A percentile compares a stretch with the other conserved stretches of the same genome.
Conservation (phyloP, 768 basidiomycete genomes). For the Serendipita indica region DNA sequence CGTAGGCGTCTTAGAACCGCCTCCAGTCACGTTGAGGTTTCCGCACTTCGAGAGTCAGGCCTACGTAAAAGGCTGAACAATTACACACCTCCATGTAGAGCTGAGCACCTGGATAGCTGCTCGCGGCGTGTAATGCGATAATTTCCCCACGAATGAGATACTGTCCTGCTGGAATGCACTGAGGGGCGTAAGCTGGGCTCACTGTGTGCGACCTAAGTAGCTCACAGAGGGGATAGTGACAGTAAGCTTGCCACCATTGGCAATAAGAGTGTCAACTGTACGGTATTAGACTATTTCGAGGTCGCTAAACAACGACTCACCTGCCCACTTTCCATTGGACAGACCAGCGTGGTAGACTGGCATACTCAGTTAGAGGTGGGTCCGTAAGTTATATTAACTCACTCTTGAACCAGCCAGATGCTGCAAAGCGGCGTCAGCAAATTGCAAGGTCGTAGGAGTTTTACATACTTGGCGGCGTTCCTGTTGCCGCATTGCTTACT, state of each 20-base stretch:
- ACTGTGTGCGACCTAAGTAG: neutral
- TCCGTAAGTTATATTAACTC: neutral
- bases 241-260: conserved; percentile 9
- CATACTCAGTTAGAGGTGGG: no score
- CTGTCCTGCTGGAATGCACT: conserved; percentile 9
- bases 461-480: neutral
- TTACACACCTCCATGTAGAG: neutral
- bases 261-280: conserved; percentile 9
- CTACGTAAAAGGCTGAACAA: neutral
- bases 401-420: conserved; percentile 12
- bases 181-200: neutral
- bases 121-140: neutral
- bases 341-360: conserved; percentile 9
- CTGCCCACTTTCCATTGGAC: conserved; percentile 8
- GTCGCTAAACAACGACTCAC: neutral
- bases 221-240: conserved; percentile 8
- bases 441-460: neutral
- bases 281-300: neutral
- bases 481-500: neutral
- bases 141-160: conserved; percentile 10
- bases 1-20: conserved; percentile 1
- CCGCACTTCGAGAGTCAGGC: conserved; percentile 1
- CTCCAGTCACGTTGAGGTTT: conserved; percentile 10
- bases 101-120: neutral
- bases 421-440: neutral